phyloP scores from a whole-genome alignment of 352 stramenopile species.

The Globisporangium cederbergense region DNA sequence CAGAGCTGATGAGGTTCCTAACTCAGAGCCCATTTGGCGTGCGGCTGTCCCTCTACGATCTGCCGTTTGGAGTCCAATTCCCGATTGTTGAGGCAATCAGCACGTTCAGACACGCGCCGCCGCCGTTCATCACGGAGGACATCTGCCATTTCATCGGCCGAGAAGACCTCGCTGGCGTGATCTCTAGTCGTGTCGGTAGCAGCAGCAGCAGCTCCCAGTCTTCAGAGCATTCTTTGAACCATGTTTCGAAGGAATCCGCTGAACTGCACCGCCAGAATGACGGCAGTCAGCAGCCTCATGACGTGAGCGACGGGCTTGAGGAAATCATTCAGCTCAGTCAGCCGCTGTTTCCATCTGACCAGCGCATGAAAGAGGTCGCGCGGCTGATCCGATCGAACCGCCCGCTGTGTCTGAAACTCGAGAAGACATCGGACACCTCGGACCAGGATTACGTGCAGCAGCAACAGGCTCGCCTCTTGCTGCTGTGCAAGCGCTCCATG shows the following conservation, averaged over 20 bases:
- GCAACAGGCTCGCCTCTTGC: constrained; percentile 93
- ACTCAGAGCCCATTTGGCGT: constrained; percentile 35
- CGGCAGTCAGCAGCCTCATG: constrained; percentile 7
- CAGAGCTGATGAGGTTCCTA: constrained; percentile 51
- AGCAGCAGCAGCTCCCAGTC: not conserved
- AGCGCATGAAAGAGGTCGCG: constrained; percentile 80
- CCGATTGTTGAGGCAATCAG: constrained; percentile 55
- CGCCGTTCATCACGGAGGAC: constrained; percentile 48
- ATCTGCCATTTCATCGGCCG: constrained; percentile 55
- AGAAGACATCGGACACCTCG: constrained; percentile 59
- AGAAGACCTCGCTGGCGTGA: constrained; percentile 47
- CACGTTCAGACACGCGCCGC: constrained; percentile 55
- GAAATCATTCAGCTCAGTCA: constrained; percentile 53
- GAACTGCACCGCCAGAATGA: constrained; percentile 21
- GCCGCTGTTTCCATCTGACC: constrained; percentile 61
- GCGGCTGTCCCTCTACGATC: constrained; percentile 41
- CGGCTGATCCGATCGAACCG: constrained; percentile 75
- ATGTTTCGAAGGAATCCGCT: constrained; percentile 3
- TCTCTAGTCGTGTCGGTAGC: not conserved
- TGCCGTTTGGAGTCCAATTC: constrained; percentile 57
- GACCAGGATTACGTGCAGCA: constrained; percentile 74
- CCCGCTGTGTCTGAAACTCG: constrained; percentile 65
- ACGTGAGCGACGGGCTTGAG: constrained; percentile 60
- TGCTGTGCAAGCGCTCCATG: constrained; percentile 93
- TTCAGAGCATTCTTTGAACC: not conserved